Percentiles rank a stretch among this genome's conserved stretches.
phyloP scores from a whole-genome alignment of 495 filamentous ascomycete species.

The Platismatia glauca region DNA sequence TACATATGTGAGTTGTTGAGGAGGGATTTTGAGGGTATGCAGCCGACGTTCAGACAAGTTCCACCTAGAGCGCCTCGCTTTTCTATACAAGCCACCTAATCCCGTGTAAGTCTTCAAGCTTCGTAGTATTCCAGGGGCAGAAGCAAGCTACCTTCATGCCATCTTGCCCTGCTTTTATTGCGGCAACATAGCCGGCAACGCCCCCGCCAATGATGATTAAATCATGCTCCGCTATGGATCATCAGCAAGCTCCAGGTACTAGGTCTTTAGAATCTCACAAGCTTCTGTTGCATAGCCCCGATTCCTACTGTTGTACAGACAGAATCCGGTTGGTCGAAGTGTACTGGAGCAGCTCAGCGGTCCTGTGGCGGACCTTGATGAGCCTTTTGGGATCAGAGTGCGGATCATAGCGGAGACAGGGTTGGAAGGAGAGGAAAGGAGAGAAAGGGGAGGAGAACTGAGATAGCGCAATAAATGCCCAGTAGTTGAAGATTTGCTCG shows the following conservation, averaged over 20 bases:
- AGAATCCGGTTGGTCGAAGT: slow-evolving; percentile 50
- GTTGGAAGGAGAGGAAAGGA: slow-evolving; percentile 14
- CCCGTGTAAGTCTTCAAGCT: slow-evolving; percentile 12
- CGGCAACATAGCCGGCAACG: slow-evolving; percentile 96
- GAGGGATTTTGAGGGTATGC: slow-evolving; percentile 97
- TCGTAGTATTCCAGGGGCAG: not conserved
- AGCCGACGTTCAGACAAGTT: slow-evolving; percentile 97
- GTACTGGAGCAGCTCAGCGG: slow-evolving; percentile 26
- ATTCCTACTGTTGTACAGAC: slow-evolving; percentile 51
- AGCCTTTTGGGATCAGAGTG: slow-evolving; percentile 57
- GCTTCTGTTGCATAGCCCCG: slow-evolving; percentile 72
- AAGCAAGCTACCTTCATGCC: slow-evolving; percentile 69
- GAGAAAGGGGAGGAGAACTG: not conserved
- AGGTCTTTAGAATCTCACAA: slow-evolving; percentile 41
- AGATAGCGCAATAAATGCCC: not conserved
- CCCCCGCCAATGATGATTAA: slow-evolving; percentile 93
- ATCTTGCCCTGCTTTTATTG: slow-evolving; percentile 97
- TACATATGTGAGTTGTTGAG: slow-evolving; percentile 99
- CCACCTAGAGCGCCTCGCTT: slow-evolving; percentile 93
- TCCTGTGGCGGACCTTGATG: slow-evolving; percentile 56
- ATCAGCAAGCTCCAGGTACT: slow-evolving; percentile 9
- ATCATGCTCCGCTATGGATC: slow-evolving; percentile 66
- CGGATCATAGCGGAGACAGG: slow-evolving; percentile 54
- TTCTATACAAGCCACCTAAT: slow-evolving; percentile 90
- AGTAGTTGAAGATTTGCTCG: not conserved